Evolutionary conservation across 2,329 filamentous ascomycete species (phyloP).

Genomic region (Fusarium metavorans): DNA sequence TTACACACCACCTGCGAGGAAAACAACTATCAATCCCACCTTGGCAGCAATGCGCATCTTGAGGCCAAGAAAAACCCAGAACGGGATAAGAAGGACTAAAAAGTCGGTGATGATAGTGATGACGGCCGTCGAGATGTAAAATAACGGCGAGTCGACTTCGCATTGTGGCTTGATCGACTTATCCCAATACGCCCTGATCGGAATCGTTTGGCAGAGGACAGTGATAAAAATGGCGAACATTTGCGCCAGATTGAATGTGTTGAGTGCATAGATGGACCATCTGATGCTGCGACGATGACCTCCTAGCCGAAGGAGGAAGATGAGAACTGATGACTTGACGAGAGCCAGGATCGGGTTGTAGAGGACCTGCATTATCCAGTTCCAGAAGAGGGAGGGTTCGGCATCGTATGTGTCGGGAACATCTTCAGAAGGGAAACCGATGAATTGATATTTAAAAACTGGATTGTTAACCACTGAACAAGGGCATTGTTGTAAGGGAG

Average conservation of each 20-base stretch:
- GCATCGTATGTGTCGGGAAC: constrained; percentile 25
- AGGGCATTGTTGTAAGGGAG: rapidly evolving
- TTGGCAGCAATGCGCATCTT: constrained; percentile 54
- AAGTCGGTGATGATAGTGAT: constrained; percentile 58
- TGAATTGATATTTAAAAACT: constrained; percentile 37
- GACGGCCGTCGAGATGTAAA: constrained; percentile 51
- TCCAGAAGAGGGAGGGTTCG: constrained; percentile 36
- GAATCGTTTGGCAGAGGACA: constrained; percentile 56
- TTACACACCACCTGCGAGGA: constrained; percentile 53
- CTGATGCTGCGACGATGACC: constrained; percentile 43
- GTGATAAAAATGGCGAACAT: constrained; percentile 53
- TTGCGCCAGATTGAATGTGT: constrained; percentile 43
- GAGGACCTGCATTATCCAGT: constrained; percentile 44
- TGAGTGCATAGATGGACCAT: constrained; percentile 49
- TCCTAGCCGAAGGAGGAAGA: constrained; percentile 58
- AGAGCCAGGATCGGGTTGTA: constrained; percentile 61
- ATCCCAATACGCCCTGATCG: constrained; percentile 52
- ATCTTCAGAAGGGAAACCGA: constrained; percentile 21
- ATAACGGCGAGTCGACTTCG: constrained; percentile 47
- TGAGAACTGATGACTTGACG: constrained; percentile 58
- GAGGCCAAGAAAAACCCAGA: constrained; percentile 55
- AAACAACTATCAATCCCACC: constrained; percentile 54
- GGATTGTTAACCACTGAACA: background rate
- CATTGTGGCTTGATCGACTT: constrained; percentile 9
- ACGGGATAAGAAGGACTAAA: constrained; percentile 53